A percentile compares a stretch with the other conserved stretches of the same genome.
Conservation (phyloP, 2,329 filamentous ascomycete species). For the Beauveria rudraprayagi region DNA sequence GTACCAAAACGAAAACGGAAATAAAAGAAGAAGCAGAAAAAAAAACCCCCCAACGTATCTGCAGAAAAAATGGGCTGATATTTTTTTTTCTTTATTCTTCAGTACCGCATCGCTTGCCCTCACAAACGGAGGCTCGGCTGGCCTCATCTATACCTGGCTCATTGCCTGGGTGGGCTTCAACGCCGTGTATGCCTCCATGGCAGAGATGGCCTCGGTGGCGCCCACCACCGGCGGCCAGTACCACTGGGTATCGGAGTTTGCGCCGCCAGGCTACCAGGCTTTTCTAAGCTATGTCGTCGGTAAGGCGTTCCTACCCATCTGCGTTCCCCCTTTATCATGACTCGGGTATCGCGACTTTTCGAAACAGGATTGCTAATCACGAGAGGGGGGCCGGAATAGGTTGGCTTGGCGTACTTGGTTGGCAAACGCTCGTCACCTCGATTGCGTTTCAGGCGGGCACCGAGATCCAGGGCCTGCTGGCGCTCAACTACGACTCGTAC, state of each 20-base stretch:
- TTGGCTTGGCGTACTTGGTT: constrained; percentile 32
- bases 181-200: constrained; percentile 28
- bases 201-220: constrained; percentile 39
- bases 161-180: constrained; percentile 25
- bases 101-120: constrained; percentile 14
- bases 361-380: too few relatives aligned
- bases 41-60: too few relatives aligned
- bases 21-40: too few relatives aligned
- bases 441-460: constrained; percentile 30
- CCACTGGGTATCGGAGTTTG: constrained; percentile 45
- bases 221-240: constrained; percentile 47
- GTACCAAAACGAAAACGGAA: neutral
- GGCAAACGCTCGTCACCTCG: constrained; percentile 30
- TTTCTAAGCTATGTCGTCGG: constrained; percentile 37
- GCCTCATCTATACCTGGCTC: constrained; percentile 32
- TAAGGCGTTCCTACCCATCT: neutral
- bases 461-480: constrained; percentile 31
- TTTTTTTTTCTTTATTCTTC: neutral
- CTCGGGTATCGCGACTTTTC: neutral
- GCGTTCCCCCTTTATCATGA: neutral
- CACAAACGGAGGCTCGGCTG: constrained; percentile 32
- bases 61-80: neutral
- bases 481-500: constrained; percentile 27
- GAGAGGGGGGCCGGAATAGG: constrained; percentile 13
- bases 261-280: constrained; percentile 35